phyloP scores from a whole-genome alignment of 306 rosid genomes.

The Senna siamea region DNA sequence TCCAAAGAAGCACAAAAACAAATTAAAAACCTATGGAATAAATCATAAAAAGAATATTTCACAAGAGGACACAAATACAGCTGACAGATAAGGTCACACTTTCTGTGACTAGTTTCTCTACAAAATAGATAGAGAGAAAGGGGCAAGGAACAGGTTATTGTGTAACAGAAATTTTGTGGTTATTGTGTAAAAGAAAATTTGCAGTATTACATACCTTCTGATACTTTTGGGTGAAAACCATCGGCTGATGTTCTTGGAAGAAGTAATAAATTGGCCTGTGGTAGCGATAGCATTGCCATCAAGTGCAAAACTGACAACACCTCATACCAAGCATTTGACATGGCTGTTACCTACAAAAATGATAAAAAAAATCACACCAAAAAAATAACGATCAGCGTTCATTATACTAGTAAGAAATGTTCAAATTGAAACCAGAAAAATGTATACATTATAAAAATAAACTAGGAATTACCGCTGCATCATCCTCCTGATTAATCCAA shows the following conservation, averaged over 20 bases:
- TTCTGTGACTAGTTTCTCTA: conserved; percentile 3
- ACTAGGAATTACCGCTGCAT: conserved; percentile 61
- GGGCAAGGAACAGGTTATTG: conserved; percentile 22
- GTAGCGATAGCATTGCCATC: conserved; percentile 82
- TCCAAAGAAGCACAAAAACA: conserved; percentile 19
- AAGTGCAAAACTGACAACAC: conserved; percentile 92
- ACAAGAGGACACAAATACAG: neutral
- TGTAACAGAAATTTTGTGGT: conserved; percentile 20
- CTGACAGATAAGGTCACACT: neutral
- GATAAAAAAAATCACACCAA: conserved; percentile 23
- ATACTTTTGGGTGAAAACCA: conserved; percentile 83
- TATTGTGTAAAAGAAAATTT: conserved; percentile 24
- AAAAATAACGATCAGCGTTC: conserved; percentile 18
- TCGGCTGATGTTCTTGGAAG: conserved; percentile 83
- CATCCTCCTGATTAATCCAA: conserved; percentile 96
- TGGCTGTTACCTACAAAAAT: conserved; percentile 80
- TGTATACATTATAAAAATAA: neutral
- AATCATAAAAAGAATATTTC: neutral
- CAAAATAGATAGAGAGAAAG: neutral
- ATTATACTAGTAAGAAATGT: conserved; percentile 22
- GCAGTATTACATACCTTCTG: conserved; percentile 65
- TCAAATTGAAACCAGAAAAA: conserved; percentile 27
- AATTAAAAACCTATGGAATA: conserved; percentile 17
- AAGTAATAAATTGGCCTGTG: conserved; percentile 91
- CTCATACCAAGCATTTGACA: conserved; percentile 87